Evolutionary conservation across 768 basidiomycete species (phyloP).

Genomic region (Tulasnella sp.): DNA sequence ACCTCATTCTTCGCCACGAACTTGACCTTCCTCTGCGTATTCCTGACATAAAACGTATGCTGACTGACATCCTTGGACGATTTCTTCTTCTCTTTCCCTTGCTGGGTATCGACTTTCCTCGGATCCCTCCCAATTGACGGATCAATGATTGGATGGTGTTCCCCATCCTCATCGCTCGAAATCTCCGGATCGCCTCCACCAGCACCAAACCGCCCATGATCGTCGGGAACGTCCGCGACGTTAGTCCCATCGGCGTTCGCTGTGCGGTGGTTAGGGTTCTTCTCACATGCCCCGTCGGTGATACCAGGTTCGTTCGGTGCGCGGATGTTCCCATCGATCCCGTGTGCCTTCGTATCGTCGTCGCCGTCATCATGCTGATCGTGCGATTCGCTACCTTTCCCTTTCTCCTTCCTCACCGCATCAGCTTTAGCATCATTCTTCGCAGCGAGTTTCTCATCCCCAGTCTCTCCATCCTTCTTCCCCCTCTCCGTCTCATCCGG

Average conservation of each 20-base stretch:
- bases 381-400: background rate
- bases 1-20: constrained; percentile 82
- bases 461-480: background rate
- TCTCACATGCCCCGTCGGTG: background rate
- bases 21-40: constrained; percentile 83
- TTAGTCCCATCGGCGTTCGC: constrained; percentile 1
- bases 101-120: background rate
- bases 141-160: constrained; percentile 1
- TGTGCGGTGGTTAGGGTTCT: background rate
- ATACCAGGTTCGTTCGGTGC: background rate
- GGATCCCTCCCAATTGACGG: constrained; percentile 12
- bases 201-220: background rate
- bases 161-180: background rate
- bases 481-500: background rate
- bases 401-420: background rate
- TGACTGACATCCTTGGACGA: constrained; percentile 59
- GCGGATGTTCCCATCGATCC: background rate
- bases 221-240: background rate
- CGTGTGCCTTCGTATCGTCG: background rate
- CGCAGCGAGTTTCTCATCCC: background rate
- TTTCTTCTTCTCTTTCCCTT: constrained; percentile 29
- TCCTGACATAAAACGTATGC: constrained; percentile 90
- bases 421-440: background rate
- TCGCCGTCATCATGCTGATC: background rate
- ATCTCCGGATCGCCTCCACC: background rate